A percentile compares a stretch with the other conserved stretches of the same genome.
Conservation (phyloP, 2,329 filamentous ascomycete species). For the Pseudogymnoascus sp. region DNA sequence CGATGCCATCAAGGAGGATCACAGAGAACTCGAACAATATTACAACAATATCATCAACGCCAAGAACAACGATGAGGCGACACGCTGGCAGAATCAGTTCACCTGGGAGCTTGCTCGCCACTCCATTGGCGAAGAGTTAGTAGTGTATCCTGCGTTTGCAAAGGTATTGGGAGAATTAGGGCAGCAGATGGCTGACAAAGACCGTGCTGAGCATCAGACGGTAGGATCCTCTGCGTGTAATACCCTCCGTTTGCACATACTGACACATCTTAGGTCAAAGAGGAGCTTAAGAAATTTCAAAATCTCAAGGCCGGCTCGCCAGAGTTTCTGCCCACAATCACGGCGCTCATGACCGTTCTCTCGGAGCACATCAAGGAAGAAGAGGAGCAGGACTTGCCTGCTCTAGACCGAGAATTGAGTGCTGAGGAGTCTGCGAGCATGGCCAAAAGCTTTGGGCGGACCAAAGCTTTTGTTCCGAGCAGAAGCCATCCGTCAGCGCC, state of each 20-base stretch:
- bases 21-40: constrained; percentile 31
- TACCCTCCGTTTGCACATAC: neutral
- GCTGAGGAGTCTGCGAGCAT: constrained; percentile 30
- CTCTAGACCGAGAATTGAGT: constrained; percentile 37
- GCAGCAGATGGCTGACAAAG: constrained; percentile 36
- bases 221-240: constrained; percentile 22
- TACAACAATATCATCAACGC: constrained; percentile 35
- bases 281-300: constrained; percentile 42
- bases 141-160: constrained; percentile 49
- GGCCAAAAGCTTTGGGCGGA: constrained; percentile 39
- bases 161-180: constrained; percentile 38
- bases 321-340: constrained; percentile 37
- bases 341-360: constrained; percentile 37
- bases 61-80: constrained; percentile 30
- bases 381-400: constrained; percentile 40
- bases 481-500: too few species aligned
- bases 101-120: constrained; percentile 42
- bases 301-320: constrained; percentile 32
- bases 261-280: constrained; percentile 39
- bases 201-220: constrained; percentile 39
- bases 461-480: constrained; percentile 46
- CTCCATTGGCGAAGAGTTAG: constrained; percentile 40
- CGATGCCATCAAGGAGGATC: constrained; percentile 32
- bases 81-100: constrained; percentile 39
- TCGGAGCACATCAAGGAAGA: constrained; percentile 42